phyloP scores from a whole-genome alignment of 371 early-diverging fungal genomes.

The Haplosporangium sp. region DNA sequence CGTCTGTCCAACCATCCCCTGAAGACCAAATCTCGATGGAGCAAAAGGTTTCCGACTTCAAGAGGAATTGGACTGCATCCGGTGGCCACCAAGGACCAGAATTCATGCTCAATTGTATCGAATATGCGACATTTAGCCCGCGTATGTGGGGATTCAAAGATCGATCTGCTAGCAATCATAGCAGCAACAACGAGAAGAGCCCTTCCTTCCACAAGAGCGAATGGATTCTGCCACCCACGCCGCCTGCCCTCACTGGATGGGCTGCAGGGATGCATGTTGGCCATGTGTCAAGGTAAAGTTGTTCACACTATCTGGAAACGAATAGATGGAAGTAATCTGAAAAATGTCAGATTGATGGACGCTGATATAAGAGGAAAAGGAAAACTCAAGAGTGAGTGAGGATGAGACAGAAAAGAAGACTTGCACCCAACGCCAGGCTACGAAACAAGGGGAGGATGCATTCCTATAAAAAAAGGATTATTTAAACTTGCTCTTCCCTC shows the following conservation, averaged over 20 bases:
- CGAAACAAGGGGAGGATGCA: conserved; percentile 1
- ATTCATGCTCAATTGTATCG: conserved; percentile 23
- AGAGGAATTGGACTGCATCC: conserved; percentile 28
- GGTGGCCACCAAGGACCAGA: conserved; percentile 39
- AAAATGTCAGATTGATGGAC: too few species aligned
- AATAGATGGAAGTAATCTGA: not conserved
- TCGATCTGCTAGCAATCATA: conserved; percentile 3
- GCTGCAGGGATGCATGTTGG: conserved; percentile 36
- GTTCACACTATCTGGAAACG: not conserved
- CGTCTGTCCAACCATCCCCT: conserved; percentile 23
- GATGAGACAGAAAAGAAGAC: not conserved
- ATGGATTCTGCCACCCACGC: conserved; percentile 33
- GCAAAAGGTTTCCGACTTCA: conserved; percentile 34
- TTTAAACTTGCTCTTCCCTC: too few species aligned
- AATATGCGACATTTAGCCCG: conserved; percentile 44
- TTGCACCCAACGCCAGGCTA: not conserved
- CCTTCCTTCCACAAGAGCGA: conserved; percentile 23
- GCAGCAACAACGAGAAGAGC: conserved; percentile 9
- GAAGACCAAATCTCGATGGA: conserved; percentile 29
- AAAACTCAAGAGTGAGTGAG: not conserved
- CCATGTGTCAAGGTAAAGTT: conserved; percentile 33
- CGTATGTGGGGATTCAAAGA: conserved; percentile 34
- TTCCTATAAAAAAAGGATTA: not conserved
- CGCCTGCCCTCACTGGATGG: conserved; percentile 30
- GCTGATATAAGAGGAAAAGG: not conserved